phyloP scores from a whole-genome alignment of 495 filamentous ascomycete genomes.

The Penicillium cosmopolitanum region DNA sequence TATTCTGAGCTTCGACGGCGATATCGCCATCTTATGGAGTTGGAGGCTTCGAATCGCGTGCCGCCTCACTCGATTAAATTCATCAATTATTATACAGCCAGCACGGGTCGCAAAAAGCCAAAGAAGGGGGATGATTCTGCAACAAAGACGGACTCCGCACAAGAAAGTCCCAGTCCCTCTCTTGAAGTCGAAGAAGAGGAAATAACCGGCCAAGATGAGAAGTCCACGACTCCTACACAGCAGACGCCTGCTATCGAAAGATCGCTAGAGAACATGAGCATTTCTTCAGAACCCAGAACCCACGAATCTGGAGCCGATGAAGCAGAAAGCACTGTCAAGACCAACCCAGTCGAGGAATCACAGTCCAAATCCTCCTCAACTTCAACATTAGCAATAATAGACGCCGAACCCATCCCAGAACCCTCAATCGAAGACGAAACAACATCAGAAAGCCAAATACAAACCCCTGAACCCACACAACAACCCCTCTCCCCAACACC shows the following conservation, averaged over 20 bases:
- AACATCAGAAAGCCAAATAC: background rate
- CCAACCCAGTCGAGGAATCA: background rate
- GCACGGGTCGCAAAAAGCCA: conserved; percentile 57
- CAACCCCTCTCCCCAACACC: conserved; percentile 14
- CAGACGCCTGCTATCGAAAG: background rate
- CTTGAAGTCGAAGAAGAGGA: background rate
- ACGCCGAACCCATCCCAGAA: background rate
- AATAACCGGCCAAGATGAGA: too few relatives aligned
- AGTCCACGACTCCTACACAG: background rate
- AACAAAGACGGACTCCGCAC: background rate
- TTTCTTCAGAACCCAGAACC: background rate
- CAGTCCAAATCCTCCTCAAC: background rate
- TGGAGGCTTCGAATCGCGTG: conserved; percentile 62
- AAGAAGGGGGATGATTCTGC: background rate
- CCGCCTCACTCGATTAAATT: conserved; percentile 63
- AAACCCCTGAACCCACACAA: background rate
- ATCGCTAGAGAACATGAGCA: background rate
- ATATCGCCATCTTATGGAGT: conserved; percentile 64
- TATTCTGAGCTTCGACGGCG: conserved; percentile 68
- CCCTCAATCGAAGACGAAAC: background rate
- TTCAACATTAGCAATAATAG: background rate
- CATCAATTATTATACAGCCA: conserved; percentile 89
- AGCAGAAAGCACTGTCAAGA: background rate
- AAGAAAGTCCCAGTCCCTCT: background rate
- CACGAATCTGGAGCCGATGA: background rate